Evolutionary conservation across 805 yeast genomes (phyloP), one percentile per base, ranked within the genome.

Genomic region (Wickerhamiella musiphila): DNA sequence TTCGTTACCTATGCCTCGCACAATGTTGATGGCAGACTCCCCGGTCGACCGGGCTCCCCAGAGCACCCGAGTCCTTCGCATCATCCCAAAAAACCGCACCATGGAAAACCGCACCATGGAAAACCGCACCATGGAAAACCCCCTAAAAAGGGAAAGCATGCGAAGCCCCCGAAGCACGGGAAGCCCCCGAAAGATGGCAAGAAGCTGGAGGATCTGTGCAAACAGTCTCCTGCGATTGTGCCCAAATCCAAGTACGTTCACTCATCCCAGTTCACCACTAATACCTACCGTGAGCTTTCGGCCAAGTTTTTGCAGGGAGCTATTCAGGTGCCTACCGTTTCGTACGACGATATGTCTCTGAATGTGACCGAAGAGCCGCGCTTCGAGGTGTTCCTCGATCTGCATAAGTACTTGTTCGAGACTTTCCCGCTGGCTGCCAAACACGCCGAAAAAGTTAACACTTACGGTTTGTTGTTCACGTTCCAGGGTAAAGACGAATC

Each of bases 251-350:
- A 23, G 12, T 23, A 35, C 29, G 19, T 10, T 3, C 17, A 27
- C 27, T 22, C 44, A 2, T 19, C 31, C 11, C 32, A 21, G 6
- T 40, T 44, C 19, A 29, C 40, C n/a, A 27, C 35, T 3, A 10
- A 10, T 4, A 24, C 13, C 3, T 44, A 44, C 34, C 26, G 31
- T 6, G 8, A 29, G 16, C 9, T 27, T 18, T 37, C 43, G 4
- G 46, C 41, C 10, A 29, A 34, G 18, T 28, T 38, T 5, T 31
- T 44, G 16, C 26, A 39, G 7, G 70, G 66, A 4, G 78, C 86
- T 1, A 64, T 78, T 15, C 62, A 63, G 45, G 61, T 77, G 35
- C 72, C 73, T 26, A 77, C 92, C 1, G 73, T 68, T 38, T 61
- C 71, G 11, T 62, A 52, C 38, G 93, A 81, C 47, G 63, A 61